Conservation (phyloP, 305 asterid genomes). For the Fraxinus paxiana region DNA sequence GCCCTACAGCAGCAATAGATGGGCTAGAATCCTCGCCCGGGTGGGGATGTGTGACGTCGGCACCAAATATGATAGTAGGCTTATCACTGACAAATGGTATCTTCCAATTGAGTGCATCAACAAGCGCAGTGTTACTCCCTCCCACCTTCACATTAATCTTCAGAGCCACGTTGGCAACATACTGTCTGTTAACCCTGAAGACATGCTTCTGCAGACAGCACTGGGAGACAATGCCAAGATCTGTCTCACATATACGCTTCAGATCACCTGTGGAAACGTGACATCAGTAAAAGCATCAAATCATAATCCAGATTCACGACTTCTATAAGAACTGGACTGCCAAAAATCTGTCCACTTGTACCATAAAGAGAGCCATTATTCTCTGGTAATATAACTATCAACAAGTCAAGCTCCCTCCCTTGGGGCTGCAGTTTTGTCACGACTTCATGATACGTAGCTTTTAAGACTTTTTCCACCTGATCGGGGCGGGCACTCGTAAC, state of each 20-base stretch:
- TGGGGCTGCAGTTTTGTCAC: slow-evolving; percentile 53
- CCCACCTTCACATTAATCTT: slow-evolving; percentile 95
- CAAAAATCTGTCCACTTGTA: slow-evolving; percentile 24
- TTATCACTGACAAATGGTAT: slow-evolving; percentile 85
- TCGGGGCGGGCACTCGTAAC: slow-evolving; percentile 66
- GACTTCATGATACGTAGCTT: slow-evolving; percentile 70
- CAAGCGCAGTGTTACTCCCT: slow-evolving; percentile 85
- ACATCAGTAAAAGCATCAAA: not conserved
- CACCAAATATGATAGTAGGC: slow-evolving; percentile 94
- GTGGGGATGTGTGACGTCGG: slow-evolving; percentile 96
- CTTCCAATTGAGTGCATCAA: slow-evolving; percentile 77
- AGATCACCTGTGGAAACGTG: slow-evolving; percentile 56
- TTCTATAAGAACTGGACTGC: not conserved
- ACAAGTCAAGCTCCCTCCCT: slow-evolving; percentile 75
- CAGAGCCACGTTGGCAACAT: slow-evolving; percentile 83
- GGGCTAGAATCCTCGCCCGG: slow-evolving; percentile 99
- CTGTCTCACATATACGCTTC: slow-evolving; percentile 91
- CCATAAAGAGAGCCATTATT: slow-evolving; percentile 94
- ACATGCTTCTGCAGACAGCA: slow-evolving; percentile 92
- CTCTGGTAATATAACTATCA: slow-evolving; percentile 78
- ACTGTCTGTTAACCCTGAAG: slow-evolving; percentile 75
- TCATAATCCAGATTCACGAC: not conserved
- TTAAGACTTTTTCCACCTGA: slow-evolving; percentile 70
- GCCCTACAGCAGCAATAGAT: slow-evolving; percentile 88
- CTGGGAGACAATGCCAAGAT: slow-evolving; percentile 87